These are phyloP conservation scores for Colletotrichum sp. DNA, from an alignment of 2,329 filamentous ascomycete genomes.

Conservation along the genomic window DNA sequence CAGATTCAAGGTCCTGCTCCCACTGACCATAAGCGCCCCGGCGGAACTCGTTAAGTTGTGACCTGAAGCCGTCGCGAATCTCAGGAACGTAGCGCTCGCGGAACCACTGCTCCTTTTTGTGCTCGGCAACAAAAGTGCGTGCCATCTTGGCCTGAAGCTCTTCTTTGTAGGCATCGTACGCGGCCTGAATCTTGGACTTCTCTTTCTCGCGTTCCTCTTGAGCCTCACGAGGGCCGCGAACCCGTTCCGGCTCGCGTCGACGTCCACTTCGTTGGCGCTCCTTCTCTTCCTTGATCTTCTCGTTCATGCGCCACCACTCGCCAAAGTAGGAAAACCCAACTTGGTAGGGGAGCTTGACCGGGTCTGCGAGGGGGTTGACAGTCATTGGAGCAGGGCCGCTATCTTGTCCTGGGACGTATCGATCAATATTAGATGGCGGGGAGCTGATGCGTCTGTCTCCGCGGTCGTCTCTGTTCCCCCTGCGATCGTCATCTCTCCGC, in stretches of 20 bases:
- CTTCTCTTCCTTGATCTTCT: constrained; percentile 82
- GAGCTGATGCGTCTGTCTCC: constrained; percentile 60
- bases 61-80: constrained; percentile 75
- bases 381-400: constrained; percentile 46
- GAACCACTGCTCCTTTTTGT: constrained; percentile 98
- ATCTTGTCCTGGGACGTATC: constrained; percentile 81
- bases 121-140: constrained; percentile 84
- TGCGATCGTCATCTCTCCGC: constrained; percentile 62
- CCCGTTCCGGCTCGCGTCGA: constrained; percentile 66
- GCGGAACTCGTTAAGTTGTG: constrained; percentile 80
- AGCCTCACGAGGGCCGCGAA: constrained; percentile 68
- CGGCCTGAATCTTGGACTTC: constrained; percentile 76
- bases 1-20: constrained; percentile 84
- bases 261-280: constrained; percentile 74
- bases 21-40: constrained; percentile 82
- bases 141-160: constrained; percentile 81
- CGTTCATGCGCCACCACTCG: constrained; percentile 85
- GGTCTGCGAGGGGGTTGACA: constrained; percentile 74
- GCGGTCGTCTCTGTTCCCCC: constrained; percentile 38
- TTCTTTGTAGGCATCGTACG: constrained; percentile 72
- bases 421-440: constrained; percentile 76
- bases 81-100: constrained; percentile 91
- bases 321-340: constrained; percentile 87
- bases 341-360: constrained; percentile 75
- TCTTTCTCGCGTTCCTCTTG: constrained; percentile 81